Conservation (phyloP, 192 early-diverging fungal species). For the Coemansia sp. region DNA sequence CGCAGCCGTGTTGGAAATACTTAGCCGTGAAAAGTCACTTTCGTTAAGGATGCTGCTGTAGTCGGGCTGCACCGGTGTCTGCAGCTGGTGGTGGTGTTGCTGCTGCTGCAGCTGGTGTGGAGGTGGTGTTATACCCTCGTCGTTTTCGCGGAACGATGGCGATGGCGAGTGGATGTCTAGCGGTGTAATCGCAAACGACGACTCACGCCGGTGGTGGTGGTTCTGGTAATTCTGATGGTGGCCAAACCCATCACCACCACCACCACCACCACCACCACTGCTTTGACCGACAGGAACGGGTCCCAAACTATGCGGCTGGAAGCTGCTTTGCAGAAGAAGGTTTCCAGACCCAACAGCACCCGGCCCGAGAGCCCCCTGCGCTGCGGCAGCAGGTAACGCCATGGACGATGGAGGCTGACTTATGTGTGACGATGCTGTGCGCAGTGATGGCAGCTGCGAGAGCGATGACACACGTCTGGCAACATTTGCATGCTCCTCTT, state of each 20-base stretch:
- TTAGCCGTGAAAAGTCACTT: slow-evolving; percentile 5
- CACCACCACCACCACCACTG: too few species aligned
- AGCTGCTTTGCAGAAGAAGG: slow-evolving; percentile 4
- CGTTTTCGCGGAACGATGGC: slow-evolving; percentile 25
- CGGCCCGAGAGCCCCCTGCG: not conserved
- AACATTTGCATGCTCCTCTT: slow-evolving; percentile 26
- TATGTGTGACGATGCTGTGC: slow-evolving; percentile 7
- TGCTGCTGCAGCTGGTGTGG: not conserved
- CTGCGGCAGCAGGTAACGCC: not conserved
- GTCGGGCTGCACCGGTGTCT: slow-evolving; percentile 3
- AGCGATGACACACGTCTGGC: slow-evolving; percentile 47
- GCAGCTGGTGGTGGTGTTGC: not conserved
- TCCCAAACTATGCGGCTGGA: not conserved
- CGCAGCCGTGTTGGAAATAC: not conserved
- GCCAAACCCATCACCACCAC: too few species aligned
- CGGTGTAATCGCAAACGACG: slow-evolving; percentile 26
- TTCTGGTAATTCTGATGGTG: not conserved
- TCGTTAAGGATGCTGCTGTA: slow-evolving; percentile 4
- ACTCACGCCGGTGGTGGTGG: slow-evolving; percentile 13
- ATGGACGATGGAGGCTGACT: not conserved
- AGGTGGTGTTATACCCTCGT: slow-evolving; percentile 5
- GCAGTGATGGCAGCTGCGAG: slow-evolving; percentile 40
- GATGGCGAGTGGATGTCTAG: slow-evolving; percentile 30
- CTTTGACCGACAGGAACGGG: not conserved
- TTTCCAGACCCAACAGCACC: not conserved